Base-by-base conservation (phyloP, 345 rosid genomes). In the Abelmoschus esculentus region DNA sequence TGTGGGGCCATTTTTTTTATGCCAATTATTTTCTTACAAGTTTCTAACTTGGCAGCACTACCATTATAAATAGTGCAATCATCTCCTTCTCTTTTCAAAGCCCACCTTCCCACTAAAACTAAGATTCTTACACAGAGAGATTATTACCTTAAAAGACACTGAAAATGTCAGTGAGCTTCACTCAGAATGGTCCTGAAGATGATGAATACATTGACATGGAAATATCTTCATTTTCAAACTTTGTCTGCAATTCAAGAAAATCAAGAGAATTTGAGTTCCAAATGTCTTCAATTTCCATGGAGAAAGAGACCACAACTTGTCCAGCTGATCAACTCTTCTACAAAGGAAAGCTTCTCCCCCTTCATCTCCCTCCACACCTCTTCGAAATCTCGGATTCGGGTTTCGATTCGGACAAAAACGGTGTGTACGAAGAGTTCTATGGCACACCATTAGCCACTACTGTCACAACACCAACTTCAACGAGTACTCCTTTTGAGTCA, bases 271-370 rank as follows among this genome's bases (percentile, higher is more conserved):
- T 95, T 8, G 98, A 95, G 82, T 95, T 95, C 73, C 93, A 90
- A 72, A 89, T 86, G 97, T 81, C 89, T 75, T 81, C 89, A 53
- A 28, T 75, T 70, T 52, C 82, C 61, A 64, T 60, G 6, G 88
- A 82, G 32, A 83, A 32, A 73, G 86, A 83, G 42, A 69, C 78
- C 3, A 78, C 85, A 19, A 75, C 89, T 72, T 92, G 91, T 22
- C 96, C 96, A 0, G 99, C 99, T 1, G 99, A 95, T 58, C 93
- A 92, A 64, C 98, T 95, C 55, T 95, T 95, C 82, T 92, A 86
- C 93, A 92, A 84, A 61, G 99, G 99, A 42, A 90, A 88, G 73
- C 93, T 95, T 40, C 98, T 91, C 40, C 99, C 99, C 66, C 96
- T 95, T 56, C 96, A 84, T 73, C 85, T 87, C 31, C 92, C 90